Conservation (phyloP, 306 rosid genomes). For the Luffa acutangula region DNA sequence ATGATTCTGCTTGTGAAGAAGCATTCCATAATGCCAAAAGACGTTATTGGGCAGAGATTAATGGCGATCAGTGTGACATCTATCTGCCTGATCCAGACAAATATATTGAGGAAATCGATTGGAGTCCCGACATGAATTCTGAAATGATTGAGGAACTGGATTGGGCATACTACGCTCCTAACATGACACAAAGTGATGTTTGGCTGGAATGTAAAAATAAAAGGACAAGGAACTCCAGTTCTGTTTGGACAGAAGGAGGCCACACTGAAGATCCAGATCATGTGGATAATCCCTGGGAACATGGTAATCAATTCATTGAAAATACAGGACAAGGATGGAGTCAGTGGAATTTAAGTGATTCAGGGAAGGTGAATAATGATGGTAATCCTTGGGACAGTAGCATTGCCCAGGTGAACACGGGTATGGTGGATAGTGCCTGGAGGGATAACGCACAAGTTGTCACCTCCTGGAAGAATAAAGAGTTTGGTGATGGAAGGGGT, state of each 20-base stretch:
- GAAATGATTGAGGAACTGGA: constrained; percentile 60
- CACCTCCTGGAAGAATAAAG: constrained; percentile 16
- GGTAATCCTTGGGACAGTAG: constrained; percentile 43
- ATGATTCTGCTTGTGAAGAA: constrained; percentile 64
- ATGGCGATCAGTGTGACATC: constrained; percentile 30
- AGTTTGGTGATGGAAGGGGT: constrained; percentile 13
- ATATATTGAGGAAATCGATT: constrained; percentile 53
- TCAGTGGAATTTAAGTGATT: background rate
- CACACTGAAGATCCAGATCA: constrained; percentile 13
- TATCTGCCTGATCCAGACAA: constrained; percentile 42
- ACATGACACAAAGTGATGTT: constrained; percentile 28
- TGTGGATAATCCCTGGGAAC: constrained; percentile 43
- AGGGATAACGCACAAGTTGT: constrained; percentile 4
- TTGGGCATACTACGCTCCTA: constrained; percentile 26
- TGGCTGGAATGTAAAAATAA: constrained; percentile 18
- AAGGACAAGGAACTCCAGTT: constrained; percentile 28
- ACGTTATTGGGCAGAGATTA: constrained; percentile 50
- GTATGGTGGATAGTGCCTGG: constrained; percentile 29
- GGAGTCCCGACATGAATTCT: constrained; percentile 54
- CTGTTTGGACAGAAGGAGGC: constrained; percentile 17
- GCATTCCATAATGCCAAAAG: constrained; percentile 67
- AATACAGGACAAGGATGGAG: constrained; percentile 3
- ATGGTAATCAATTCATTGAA: background rate
- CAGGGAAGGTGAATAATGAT: background rate
- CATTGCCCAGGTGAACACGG: constrained; percentile 17